These are phyloP conservation scores for Crithidia bombi DNA, from an alignment of 208 protist genomes.

Conservation along the genomic window DNA sequence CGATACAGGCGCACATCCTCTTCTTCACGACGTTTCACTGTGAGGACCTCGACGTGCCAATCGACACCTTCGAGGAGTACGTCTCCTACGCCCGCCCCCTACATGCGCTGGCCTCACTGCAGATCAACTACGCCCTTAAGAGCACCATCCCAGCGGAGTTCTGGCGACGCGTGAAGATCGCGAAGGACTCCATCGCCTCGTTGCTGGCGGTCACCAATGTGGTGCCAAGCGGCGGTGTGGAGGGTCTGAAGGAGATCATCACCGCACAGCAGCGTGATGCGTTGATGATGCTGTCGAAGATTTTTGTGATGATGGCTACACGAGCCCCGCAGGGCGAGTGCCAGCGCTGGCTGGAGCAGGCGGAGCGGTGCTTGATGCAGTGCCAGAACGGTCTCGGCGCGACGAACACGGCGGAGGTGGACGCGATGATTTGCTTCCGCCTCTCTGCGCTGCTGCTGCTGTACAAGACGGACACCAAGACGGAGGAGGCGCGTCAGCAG, in stretches of 20 bases:
- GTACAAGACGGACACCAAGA: conserved; percentile 69
- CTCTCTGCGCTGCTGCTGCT: conserved; percentile 71
- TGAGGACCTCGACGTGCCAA: conserved; percentile 80
- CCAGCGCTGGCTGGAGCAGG: conserved; percentile 71
- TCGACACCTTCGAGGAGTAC: conserved; percentile 86
- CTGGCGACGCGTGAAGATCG: conserved; percentile 80
- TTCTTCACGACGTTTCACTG: conserved; percentile 85
- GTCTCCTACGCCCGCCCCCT: conserved; percentile 79
- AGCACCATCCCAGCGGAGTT: conserved; percentile 75
- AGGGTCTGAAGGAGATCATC: conserved; percentile 69
- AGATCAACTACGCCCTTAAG: conserved; percentile 86
- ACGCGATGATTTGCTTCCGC: conserved; percentile 75
- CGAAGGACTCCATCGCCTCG: conserved; percentile 77
- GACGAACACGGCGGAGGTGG: conserved; percentile 38
- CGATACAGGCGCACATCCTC: conserved; percentile 78
- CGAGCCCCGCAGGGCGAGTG: conserved; percentile 71
- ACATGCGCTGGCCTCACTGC: conserved; percentile 69
- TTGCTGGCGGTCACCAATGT: conserved; percentile 75
- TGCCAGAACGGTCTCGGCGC: conserved; percentile 54
- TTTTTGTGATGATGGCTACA: conserved; percentile 88
- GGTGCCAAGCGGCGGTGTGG: conserved; percentile 58
- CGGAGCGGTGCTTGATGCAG: conserved; percentile 81
- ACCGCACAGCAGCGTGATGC: conserved; percentile 79
- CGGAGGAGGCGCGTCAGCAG: conserved; percentile 55
- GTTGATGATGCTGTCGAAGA: conserved; percentile 68